Percentiles rank a stretch among this genome's conserved stretches.
Evolutionary conservation across 2,329 filamentous ascomycete genomes (phyloP).

Genomic region (Beauveria medogensis): DNA sequence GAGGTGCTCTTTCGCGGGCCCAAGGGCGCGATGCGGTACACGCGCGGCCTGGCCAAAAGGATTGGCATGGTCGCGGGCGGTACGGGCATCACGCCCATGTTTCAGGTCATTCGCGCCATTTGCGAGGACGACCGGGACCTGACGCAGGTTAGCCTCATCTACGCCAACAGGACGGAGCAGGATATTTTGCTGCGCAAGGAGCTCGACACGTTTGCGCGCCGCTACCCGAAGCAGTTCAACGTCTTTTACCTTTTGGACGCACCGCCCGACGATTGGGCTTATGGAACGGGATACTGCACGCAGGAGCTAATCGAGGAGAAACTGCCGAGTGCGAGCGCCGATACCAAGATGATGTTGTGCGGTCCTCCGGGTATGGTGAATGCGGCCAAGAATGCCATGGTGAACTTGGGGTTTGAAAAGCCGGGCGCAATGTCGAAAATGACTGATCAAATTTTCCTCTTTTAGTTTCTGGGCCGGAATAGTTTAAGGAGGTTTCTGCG

Average conservation of each 20-base stretch:
- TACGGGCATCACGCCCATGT: constrained; percentile 25
- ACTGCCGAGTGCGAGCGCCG: constrained; percentile 38
- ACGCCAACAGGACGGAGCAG: constrained; percentile 48
- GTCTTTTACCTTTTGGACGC: constrained; percentile 47
- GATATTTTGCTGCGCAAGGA: constrained; percentile 52
- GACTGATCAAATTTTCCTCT: constrained; percentile 47
- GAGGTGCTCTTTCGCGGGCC: constrained; percentile 45
- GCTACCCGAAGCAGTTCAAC: constrained; percentile 45
- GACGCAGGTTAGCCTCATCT: constrained; percentile 49
- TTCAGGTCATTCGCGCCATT: constrained; percentile 54
- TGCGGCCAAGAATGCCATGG: constrained; percentile 44
- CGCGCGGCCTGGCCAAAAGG: constrained; percentile 29
- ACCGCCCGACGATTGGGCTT: constrained; percentile 38
- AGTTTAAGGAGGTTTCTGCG: not conserved
- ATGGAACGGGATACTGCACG: constrained; percentile 42
- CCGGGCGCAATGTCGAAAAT: constrained; percentile 43
- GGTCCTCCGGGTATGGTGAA: constrained; percentile 54
- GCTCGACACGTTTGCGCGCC: constrained; percentile 43
- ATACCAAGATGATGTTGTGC: constrained; percentile 26
- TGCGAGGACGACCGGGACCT: constrained; percentile 48
- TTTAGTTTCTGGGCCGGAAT: constrained; percentile 23
- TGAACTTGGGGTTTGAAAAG: constrained; percentile 40
- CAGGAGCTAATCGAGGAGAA: constrained; percentile 39
- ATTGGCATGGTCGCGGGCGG: constrained; percentile 49
- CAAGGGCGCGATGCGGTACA: constrained; percentile 48